Evolutionary conservation across 2,329 filamentous ascomycete species (phyloP).

Genomic region (Aspergillus flavus): DNA sequence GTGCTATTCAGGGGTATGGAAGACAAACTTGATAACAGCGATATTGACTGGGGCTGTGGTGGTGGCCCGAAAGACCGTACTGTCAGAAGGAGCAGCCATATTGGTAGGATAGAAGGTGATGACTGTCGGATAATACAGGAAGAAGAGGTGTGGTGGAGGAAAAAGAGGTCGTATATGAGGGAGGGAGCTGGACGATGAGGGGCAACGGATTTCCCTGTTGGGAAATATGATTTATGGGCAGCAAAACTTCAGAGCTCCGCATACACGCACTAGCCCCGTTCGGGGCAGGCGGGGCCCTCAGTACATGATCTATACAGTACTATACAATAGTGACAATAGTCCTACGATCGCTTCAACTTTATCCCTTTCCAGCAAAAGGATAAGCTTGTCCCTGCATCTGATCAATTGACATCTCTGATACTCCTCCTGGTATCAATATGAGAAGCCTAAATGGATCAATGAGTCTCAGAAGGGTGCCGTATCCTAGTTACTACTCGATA

Average conservation of each 20-base stretch:
- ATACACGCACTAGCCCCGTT: not conserved
- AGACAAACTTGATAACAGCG: slow-evolving; percentile 83
- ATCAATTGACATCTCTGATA: not conserved
- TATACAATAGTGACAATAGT: no score
- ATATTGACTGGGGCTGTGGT: slow-evolving; percentile 98
- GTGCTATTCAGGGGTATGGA: slow-evolving; percentile 18
- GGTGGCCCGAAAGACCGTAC: slow-evolving; percentile 79
- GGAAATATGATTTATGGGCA: slow-evolving; percentile 13
- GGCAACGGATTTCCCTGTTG: slow-evolving; percentile 19
- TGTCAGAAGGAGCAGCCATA: slow-evolving; percentile 40
- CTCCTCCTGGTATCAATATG: not conserved
- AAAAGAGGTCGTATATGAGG: not conserved
- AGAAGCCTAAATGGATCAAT: not conserved
- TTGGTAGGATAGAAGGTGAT: not conserved
- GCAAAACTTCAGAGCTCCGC: not conserved
- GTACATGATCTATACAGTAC: no score
- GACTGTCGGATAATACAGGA: not conserved
- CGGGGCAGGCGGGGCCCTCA: not conserved
- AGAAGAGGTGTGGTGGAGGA: not conserved
- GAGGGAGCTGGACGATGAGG: slow-evolving; percentile 2
- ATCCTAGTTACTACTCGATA: not conserved
- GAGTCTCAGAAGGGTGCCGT: not conserved
- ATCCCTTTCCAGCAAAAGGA: no score
- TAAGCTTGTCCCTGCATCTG: not conserved
- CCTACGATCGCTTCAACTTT: no score